phyloP scores from a whole-genome alignment of 495 filamentous ascomycete species.

The Neurospora sp. region DNA sequence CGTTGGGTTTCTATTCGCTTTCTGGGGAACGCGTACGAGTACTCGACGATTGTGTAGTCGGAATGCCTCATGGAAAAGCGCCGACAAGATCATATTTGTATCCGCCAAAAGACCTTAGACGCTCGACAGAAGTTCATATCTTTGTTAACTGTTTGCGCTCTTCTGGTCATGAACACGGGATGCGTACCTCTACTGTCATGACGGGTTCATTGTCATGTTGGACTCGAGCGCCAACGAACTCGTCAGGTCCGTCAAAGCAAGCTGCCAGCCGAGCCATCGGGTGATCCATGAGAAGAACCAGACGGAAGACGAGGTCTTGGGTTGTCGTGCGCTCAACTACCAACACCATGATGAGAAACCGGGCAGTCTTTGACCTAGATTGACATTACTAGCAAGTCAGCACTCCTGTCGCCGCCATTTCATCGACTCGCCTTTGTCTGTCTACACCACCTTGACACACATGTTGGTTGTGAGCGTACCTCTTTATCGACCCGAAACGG shows the following conservation, averaged over 20 bases:
- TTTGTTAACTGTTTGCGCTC: background rate
- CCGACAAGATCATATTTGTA: background rate
- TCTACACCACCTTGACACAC: background rate
- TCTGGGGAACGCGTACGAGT: background rate
- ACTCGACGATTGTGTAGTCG: background rate
- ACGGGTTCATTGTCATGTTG: background rate
- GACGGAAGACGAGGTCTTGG: background rate
- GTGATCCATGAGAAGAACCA: background rate
- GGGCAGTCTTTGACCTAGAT: background rate
- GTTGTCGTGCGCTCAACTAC: background rate
- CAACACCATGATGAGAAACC: background rate
- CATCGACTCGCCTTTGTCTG: background rate
- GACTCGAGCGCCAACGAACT: background rate
- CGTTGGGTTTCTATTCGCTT: background rate
- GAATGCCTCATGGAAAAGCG: background rate
- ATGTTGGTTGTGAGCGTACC: background rate
- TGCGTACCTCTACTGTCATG: background rate
- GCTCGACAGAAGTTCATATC: background rate
- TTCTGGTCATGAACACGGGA: background rate
- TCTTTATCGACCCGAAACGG: background rate
- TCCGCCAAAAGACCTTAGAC: background rate
- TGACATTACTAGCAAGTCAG: background rate
- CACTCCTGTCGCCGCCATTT: background rate
- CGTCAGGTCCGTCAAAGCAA: background rate
- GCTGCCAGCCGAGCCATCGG: background rate